Conservation (phyloP, 2,329 filamentous ascomycete genomes). For the Penicillium oxalicum region DNA sequence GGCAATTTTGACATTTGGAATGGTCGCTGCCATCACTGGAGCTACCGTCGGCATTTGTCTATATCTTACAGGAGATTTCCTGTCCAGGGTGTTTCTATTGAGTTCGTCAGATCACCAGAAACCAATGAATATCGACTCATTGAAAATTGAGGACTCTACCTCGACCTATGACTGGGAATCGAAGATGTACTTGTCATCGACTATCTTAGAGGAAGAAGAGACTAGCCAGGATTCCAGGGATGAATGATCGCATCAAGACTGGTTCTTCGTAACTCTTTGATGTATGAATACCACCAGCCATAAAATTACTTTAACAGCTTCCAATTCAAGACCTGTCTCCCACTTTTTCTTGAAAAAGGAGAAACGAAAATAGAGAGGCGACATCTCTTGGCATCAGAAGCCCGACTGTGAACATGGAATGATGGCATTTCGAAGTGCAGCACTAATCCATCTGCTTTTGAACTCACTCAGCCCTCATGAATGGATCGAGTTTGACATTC, state of each 20-base stretch:
- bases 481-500: no score
- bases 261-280: no score
- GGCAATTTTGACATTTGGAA: slow-evolving; percentile 17
- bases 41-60: slow-evolving; percentile 56
- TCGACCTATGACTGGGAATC: slow-evolving; percentile 12
- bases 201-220: slow-evolving; percentile 32
- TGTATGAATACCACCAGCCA: no score
- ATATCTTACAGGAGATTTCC: slow-evolving; percentile 50
- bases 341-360: no score
- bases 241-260: not conserved
- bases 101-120: slow-evolving; percentile 13
- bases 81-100: slow-evolving; percentile 45
- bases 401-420: no score
- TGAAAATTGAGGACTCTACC: slow-evolving; percentile 10
- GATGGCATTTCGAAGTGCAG: no score
- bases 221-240: slow-evolving; percentile 14
- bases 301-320: no score
- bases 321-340: no score
- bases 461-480: no score
- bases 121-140: not conserved
- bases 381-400: no score
- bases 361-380: no score
- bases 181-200: slow-evolving; percentile 18
- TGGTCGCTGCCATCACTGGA: slow-evolving; percentile 61
- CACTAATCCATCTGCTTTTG: no score